These are phyloP conservation scores for Acer yangbiense DNA, from an alignment of 345 rosid species.

Conservation along the genomic window DNA sequence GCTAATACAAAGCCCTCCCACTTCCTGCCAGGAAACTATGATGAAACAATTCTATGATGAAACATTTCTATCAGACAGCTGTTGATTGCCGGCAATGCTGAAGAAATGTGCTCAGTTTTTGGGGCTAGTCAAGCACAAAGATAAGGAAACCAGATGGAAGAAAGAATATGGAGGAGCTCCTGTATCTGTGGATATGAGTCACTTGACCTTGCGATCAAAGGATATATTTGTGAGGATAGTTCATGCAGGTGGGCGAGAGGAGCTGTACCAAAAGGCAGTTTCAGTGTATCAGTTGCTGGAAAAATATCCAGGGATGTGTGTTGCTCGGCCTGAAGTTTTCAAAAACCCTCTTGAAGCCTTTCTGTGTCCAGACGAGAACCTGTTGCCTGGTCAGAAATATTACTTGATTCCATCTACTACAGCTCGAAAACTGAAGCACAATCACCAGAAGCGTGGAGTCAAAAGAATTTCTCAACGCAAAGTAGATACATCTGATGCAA, in stretches of 20 bases:
- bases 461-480: conserved; percentile 14
- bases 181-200: conserved; percentile 13
- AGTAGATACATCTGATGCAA: conserved; percentile 31
- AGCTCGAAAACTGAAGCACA: conserved; percentile 44
- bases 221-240: conserved; percentile 48
- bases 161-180: conserved; percentile 25
- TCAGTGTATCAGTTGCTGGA: conserved; percentile 50
- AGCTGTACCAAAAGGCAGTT: conserved; percentile 42
- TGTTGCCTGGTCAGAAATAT: conserved; percentile 56
- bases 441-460: conserved; percentile 28
- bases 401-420: conserved; percentile 50
- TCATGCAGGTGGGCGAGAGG: conserved; percentile 57
- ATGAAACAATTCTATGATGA: conserved; percentile 27
- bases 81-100: conserved; percentile 32
- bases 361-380: conserved; percentile 42
- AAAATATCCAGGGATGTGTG: conserved; percentile 56
- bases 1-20: conserved; percentile 1
- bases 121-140: conserved; percentile 25
- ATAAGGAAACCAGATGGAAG: conserved; percentile 17
- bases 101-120: conserved; percentile 30
- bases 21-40: conserved; percentile 7
- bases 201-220: conserved; percentile 28
- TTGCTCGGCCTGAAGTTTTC: conserved; percentile 60
- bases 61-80: conserved; percentile 25
- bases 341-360: conserved; percentile 44